Conservation (phyloP, 257 asterid species). For the Buddleja alternifolia region DNA sequence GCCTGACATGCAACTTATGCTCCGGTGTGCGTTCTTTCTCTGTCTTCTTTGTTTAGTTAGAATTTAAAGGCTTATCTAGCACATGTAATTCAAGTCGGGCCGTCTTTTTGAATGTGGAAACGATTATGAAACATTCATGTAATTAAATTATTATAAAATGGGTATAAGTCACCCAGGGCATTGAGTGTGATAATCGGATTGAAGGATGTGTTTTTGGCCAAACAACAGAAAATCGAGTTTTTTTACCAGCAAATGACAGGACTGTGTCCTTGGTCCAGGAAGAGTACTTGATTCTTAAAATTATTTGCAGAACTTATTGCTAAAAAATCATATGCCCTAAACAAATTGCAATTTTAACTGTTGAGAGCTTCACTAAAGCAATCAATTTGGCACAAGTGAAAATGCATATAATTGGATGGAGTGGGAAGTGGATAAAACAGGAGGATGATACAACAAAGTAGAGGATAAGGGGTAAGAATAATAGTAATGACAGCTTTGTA, state of each 20-base stretch:
- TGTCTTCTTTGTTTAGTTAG: neutral
- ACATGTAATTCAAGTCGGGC: neutral
- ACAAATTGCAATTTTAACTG: slow-evolving; percentile 8
- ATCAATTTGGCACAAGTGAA: neutral
- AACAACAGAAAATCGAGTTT: slow-evolving; percentile 5
- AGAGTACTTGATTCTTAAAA: slow-evolving; percentile 5
- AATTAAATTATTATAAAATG: neutral
- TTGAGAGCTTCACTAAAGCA: slow-evolving; percentile 2
- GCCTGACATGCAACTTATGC: slow-evolving; percentile 93
- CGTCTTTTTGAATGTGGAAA: neutral
- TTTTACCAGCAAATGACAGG: slow-evolving; percentile 3
- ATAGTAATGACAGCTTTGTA: slow-evolving; percentile 12
- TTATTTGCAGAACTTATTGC: slow-evolving; percentile 8
- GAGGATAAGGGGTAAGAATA: slow-evolving; percentile 2
- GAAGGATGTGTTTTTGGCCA: neutral
- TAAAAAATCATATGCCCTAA: neutral
- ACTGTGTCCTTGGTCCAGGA: neutral
- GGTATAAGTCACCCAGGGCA: neutral
- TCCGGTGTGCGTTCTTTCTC: slow-evolving; percentile 47
- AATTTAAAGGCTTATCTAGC: neutral
- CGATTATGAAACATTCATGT: neutral
- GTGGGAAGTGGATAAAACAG: neutral
- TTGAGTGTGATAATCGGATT: slow-evolving; percentile 20
- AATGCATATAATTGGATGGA: neutral
- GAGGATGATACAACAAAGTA: neutral